Base-by-base conservation (phyloP, 2,329 filamentous ascomycete genomes). In the Pseudocercospora musae region DNA sequence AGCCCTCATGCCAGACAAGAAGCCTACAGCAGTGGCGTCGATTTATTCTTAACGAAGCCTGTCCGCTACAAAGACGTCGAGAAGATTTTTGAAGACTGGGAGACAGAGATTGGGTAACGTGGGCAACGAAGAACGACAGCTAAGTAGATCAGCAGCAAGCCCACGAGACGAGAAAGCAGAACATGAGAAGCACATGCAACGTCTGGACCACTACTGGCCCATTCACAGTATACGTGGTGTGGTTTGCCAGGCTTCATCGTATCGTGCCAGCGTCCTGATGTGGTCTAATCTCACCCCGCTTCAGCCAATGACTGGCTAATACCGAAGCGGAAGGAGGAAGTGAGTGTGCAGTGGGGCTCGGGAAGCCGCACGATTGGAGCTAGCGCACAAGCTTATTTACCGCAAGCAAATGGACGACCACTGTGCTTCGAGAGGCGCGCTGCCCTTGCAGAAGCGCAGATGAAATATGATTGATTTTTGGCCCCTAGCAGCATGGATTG, bases 31-130 rank as follows among this genome's bases (percentile, higher is more conserved):
- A 67, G 63, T 11, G 73, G 73, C 1, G 62, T 74, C 6, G 70
- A 75, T 60, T 44, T 69, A 33, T 75, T 71, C 52, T 52, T 74
- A 20, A 72, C 72, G 3, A 75, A 74, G 60, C 70, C 69, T 15
- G 59, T 68, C 25, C 58, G 62, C 20, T 53, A 46, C 6, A 64
- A 59, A 37, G 48, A 59, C 13, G 53, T 59, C 29, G 44, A 59
- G 21, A 46, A 59, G 29, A 59, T 59, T 48, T 59, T 59, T 25
- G 52, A 42, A 20, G 57, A 59, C 15, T 59, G 48, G 57, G 57
- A 59, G 11, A 20, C 25, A 42, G 44, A 59, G n/a, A 48, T 57
- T 21, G 40, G 48, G 21, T 50, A n/a, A 50, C 29, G 3, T 25
- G 20, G 21, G 48, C 15, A 50, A 48, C 18, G 44, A 48, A 20